Conservation (phyloP, 116 monocot genomes). For the Iris pallida region DNA sequence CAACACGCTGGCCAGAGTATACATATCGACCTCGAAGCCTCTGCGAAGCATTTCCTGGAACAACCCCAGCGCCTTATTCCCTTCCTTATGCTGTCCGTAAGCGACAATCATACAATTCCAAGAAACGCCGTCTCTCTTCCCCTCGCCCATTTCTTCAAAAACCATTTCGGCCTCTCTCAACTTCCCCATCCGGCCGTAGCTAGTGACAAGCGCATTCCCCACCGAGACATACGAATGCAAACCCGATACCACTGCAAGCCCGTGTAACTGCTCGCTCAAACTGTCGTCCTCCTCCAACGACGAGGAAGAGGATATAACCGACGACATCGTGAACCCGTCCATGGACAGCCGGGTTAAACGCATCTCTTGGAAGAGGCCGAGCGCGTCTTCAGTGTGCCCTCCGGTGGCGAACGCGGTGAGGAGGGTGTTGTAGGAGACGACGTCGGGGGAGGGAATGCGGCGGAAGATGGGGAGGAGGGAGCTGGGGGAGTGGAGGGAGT, state of each 20-base stretch:
- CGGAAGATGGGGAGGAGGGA: slow-evolving; percentile 22
- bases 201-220: slow-evolving; percentile 45
- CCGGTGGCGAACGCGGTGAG: slow-evolving; percentile 36
- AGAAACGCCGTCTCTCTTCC: slow-evolving; percentile 35
- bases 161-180: slow-evolving; percentile 33
- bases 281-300: not conserved
- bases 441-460: slow-evolving; percentile 48
- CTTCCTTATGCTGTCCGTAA: slow-evolving; percentile 52
- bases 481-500: slow-evolving; percentile 11
- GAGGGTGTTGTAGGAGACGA: slow-evolving; percentile 73
- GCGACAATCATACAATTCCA: slow-evolving; percentile 84
- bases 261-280: slow-evolving; percentile 31
- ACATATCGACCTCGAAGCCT: slow-evolving; percentile 45
- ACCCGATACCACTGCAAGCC: slow-evolving; percentile 37
- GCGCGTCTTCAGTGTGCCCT: slow-evolving; percentile 15
- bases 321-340: slow-evolving; percentile 67
- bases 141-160: slow-evolving; percentile 32
- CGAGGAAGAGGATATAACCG: slow-evolving; percentile 31
- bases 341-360: slow-evolving; percentile 7
- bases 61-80: slow-evolving; percentile 41
- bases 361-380: slow-evolving; percentile 43
- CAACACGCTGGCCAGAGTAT: slow-evolving; percentile 65
- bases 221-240: slow-evolving; percentile 46
- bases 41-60: slow-evolving; percentile 44
- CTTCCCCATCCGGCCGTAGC: slow-evolving; percentile 39